phyloP scores from a whole-genome alignment of 2,329 filamentous ascomycete species.

The Phaeoacremonium minimum region DNA sequence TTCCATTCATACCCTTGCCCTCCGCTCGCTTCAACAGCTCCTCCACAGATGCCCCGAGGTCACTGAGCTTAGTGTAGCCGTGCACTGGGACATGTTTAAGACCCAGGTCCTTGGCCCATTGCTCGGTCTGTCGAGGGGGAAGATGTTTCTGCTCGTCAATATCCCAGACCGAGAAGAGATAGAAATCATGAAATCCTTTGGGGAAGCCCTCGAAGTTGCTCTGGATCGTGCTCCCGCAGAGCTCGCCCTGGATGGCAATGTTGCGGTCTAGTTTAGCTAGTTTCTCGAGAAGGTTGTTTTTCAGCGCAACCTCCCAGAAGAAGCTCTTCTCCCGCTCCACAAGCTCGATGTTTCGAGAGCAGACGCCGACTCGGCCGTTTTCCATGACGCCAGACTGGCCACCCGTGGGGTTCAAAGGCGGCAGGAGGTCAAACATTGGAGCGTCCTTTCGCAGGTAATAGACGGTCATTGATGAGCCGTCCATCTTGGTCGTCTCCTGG shows the following conservation, averaged over 20 bases:
- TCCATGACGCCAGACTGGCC: conserved; percentile 10
- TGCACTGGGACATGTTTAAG: conserved; percentile 25
- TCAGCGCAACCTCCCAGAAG: conserved; percentile 19
- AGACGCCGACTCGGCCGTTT: conserved; percentile 24
- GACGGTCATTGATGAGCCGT: conserved; percentile 29
- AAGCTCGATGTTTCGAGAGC: conserved; percentile 19
- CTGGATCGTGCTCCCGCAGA: conserved; percentile 19
- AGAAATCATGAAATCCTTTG: conserved; percentile 19
- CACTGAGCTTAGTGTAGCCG: conserved; percentile 14
- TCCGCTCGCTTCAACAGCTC: conserved; percentile 16
- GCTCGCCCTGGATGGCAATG: conserved; percentile 25
- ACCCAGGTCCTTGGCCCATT: conserved; percentile 16
- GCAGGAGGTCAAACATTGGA: conserved; percentile 7
- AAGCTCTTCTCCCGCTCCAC: conserved; percentile 7
- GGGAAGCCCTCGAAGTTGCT: conserved; percentile 20
- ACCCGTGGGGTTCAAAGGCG: conserved; percentile 4
- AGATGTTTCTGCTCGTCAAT: conserved; percentile 21
- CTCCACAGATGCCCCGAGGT: conserved; percentile 11
- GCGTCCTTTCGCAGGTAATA: conserved; percentile 25
- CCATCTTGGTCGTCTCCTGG: conserved; percentile 33
- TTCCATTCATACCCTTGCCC: no score
- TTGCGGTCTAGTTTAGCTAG: conserved; percentile 12
- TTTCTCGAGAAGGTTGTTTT: conserved; percentile 13
- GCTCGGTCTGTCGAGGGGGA: conserved; percentile 18
- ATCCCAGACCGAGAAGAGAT: conserved; percentile 26